Evolutionary conservation across 495 filamentous ascomycete genomes (phyloP).

Genomic region (Penicillium canariense): DNA sequence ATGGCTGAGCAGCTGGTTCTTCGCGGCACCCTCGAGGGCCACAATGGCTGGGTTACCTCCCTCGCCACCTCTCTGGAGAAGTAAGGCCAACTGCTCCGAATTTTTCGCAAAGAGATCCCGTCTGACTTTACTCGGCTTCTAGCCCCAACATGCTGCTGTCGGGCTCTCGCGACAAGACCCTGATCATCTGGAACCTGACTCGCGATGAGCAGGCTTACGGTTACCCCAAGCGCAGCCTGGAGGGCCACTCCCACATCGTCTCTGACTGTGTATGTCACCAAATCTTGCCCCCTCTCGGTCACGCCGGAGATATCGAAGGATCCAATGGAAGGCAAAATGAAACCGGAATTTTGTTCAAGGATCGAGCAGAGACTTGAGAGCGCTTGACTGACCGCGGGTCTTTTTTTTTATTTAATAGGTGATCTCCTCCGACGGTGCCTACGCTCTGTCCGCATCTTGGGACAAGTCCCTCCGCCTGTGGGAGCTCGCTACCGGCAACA

Average conservation of each 20-base stretch:
- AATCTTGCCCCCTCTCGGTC: constrained; percentile 25
- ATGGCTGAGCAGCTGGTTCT: constrained; percentile 97
- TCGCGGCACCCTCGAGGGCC: constrained; percentile 96
- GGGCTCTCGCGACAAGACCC: constrained; percentile 91
- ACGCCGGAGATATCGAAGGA: constrained; percentile 8
- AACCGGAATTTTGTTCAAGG: constrained; percentile 11
- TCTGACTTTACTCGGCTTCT: constrained; percentile 44
- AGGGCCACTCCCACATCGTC: constrained; percentile 99
- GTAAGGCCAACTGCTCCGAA: constrained; percentile 51
- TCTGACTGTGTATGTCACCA: constrained; percentile 88
- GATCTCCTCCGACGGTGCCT: constrained; percentile 99
- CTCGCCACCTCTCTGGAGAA: constrained; percentile 99
- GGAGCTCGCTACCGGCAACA: constrained; percentile 95
- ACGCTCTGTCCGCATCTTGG: constrained; percentile 98
- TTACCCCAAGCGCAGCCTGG: constrained; percentile 96
- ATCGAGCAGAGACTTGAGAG: constrained; percentile 5
- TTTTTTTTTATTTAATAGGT: constrained; percentile 60
- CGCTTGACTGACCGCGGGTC: constrained; percentile 36
- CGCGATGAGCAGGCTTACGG: constrained; percentile 96
- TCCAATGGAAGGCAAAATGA: constrained; percentile 17
- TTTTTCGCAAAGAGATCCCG: constrained; percentile 26
- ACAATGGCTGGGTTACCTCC: constrained; percentile 71
- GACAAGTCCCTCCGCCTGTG: constrained; percentile 99
- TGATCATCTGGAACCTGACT: constrained; percentile 99
- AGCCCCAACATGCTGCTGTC: constrained; percentile 99